Evolutionary conservation across 2,329 filamentous ascomycete genomes (phyloP).

Genomic region (Zasmidium cellare): DNA sequence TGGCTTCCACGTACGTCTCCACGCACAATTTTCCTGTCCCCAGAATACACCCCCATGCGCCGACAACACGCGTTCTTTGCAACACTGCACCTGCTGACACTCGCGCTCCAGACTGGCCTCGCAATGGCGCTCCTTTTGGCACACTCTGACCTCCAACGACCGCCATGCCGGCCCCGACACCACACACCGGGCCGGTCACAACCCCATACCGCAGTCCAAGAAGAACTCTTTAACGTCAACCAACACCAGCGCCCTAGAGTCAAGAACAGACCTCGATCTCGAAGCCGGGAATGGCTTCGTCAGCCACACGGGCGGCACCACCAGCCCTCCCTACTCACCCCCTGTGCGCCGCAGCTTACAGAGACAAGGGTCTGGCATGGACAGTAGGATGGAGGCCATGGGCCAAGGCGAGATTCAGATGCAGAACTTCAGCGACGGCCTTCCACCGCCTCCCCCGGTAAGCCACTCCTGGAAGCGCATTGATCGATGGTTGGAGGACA

Average conservation of each 20-base stretch:
- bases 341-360: constrained; percentile 71
- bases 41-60: neutral
- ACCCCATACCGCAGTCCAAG: constrained; percentile 80
- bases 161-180: constrained; percentile 92
- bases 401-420: constrained; percentile 85
- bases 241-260: constrained; percentile 81
- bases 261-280: constrained; percentile 74
- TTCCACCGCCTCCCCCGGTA: constrained; percentile 85
- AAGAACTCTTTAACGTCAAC: constrained; percentile 76
- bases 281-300: constrained; percentile 63
- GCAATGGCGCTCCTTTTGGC: constrained; percentile 90
- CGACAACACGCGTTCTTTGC: neutral
- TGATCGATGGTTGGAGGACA: constrained; percentile 88
- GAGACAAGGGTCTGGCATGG: constrained; percentile 43
- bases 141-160: constrained; percentile 72
- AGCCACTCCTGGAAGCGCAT: constrained; percentile 91
- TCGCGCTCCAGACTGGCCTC: constrained; percentile 51
- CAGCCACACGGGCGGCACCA: constrained; percentile 58
- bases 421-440: constrained; percentile 91
- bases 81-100: constrained; percentile 5
- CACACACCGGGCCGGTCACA: constrained; percentile 83
- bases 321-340: constrained; percentile 80
- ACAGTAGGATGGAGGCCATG: constrained; percentile 65
- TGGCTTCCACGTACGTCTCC: constrained; percentile 8
- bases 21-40: neutral